Evolutionary conservation across 306 rosid genomes (phyloP).

Genomic region (Quercus variabilis): DNA sequence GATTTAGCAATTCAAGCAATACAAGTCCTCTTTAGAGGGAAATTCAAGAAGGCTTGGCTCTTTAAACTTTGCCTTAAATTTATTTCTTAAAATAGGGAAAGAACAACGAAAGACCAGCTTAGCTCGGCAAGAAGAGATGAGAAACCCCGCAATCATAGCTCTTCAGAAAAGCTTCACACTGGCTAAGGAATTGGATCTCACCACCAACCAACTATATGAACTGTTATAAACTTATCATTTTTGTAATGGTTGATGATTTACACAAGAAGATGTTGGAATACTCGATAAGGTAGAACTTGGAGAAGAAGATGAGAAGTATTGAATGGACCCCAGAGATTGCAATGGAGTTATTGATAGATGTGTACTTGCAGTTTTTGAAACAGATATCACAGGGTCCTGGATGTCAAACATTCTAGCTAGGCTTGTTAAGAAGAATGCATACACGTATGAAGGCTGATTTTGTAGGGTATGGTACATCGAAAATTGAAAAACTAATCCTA

Average conservation of each 20-base stretch:
- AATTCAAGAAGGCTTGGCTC: constrained; percentile 35
- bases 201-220: constrained; percentile 50
- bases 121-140: constrained; percentile 74
- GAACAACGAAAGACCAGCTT: constrained; percentile 65
- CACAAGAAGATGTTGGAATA: constrained; percentile 91
- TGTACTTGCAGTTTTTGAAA: constrained; percentile 60
- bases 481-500: constrained; percentile 50
- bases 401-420: constrained; percentile 75
- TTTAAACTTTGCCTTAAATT: constrained; percentile 44
- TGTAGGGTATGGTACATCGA: constrained; percentile 60
- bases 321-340: constrained; percentile 77
- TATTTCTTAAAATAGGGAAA: constrained; percentile 77
- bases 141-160: constrained; percentile 71
- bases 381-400: constrained; percentile 52
- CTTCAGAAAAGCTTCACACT: constrained; percentile 57
- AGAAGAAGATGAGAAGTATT: constrained; percentile 84
- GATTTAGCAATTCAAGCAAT: constrained; percentile 41
- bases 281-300: constrained; percentile 70
- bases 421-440: constrained; percentile 89
- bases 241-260: constrained; percentile 86
- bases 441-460: constrained; percentile 84
- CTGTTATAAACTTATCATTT: constrained; percentile 67
- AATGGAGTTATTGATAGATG: constrained; percentile 67
- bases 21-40: constrained; percentile 63
- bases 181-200: constrained; percentile 59